Conservation (phyloP, 2,329 filamentous ascomycete species). For the Venturia asperata region DNA sequence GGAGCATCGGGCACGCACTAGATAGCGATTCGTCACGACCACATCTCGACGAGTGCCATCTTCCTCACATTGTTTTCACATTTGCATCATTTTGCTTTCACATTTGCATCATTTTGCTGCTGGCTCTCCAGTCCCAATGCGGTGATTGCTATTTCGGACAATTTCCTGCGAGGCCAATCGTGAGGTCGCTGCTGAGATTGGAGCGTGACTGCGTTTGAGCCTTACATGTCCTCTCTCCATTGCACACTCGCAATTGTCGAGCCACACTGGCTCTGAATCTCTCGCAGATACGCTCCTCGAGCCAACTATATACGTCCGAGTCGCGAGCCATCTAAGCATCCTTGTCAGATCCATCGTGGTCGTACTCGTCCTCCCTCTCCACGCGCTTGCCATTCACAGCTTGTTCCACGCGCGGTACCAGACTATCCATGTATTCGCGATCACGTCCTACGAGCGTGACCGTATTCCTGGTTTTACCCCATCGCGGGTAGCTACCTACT, state of each 20-base stretch:
- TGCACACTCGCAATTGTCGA: too few relatives aligned
- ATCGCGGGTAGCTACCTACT: constrained; percentile 90
- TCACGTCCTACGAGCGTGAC: constrained; percentile 81
- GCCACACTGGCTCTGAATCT: too few relatives aligned
- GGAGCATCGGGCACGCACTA: not conserved
- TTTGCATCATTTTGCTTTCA: not conserved
- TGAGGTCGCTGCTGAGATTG: too few relatives aligned
- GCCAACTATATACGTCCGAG: not conserved
- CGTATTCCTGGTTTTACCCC: constrained; percentile 81
- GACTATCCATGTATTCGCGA: constrained; percentile 65
- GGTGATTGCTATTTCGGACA: too few relatives aligned
- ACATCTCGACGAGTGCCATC: too few relatives aligned
- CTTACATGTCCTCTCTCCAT: too few relatives aligned
- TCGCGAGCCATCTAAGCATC: constrained; percentile 22
- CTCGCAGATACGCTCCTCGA: not conserved
- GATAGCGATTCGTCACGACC: too few relatives aligned
- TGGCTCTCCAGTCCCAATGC: too few relatives aligned
- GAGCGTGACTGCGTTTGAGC: too few relatives aligned
- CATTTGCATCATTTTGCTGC: too few relatives aligned
- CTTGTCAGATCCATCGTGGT: constrained; percentile 35
- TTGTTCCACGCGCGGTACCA: constrained; percentile 70
- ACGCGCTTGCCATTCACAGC: constrained; percentile 69
- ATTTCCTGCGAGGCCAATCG: too few relatives aligned
- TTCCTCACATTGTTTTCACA: too few relatives aligned
- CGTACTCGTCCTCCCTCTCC: constrained; percentile 56